Evolutionary conservation across 306 rosid genomes (phyloP).

Genomic region (Prunus kanzakura): DNA sequence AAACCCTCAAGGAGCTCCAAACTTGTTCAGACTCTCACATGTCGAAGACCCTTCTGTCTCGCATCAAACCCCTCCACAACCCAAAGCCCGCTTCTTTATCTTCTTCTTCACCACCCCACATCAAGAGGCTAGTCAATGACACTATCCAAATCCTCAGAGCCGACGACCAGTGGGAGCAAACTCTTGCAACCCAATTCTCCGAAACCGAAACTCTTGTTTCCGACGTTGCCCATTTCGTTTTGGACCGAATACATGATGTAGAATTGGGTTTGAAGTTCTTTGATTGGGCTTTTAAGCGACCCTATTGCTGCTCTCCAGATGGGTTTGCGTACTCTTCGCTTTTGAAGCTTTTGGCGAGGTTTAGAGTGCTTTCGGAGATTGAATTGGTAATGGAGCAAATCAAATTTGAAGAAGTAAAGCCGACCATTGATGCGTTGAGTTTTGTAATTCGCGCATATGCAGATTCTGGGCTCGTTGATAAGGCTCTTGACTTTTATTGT

Average conservation of each 20-base stretch:
- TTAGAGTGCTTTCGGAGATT: slow-evolving; percentile 50
- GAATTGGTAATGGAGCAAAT: slow-evolving; percentile 41
- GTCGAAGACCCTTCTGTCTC: slow-evolving; percentile 68
- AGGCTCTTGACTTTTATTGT: slow-evolving; percentile 46
- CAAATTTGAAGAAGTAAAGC: slow-evolving; percentile 39
- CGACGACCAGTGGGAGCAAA: slow-evolving; percentile 44
- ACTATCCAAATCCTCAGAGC: slow-evolving; percentile 55
- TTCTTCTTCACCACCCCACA: slow-evolving; percentile 21
- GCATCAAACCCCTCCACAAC: slow-evolving; percentile 52
- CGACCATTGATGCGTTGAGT: slow-evolving; percentile 52
- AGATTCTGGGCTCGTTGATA: slow-evolving; percentile 54
- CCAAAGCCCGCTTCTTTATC: slow-evolving; percentile 15
- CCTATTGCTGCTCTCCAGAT: slow-evolving; percentile 43
- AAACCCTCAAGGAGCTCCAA: not conserved
- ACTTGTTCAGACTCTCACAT: slow-evolving; percentile 18
- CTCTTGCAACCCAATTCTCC: slow-evolving; percentile 50
- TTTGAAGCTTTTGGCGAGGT: slow-evolving; percentile 58
- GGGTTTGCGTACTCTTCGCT: slow-evolving; percentile 62
- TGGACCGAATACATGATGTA: slow-evolving; percentile 53
- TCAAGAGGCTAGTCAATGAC: slow-evolving; percentile 40
- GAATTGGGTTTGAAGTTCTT: slow-evolving; percentile 70
- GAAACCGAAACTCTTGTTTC: slow-evolving; percentile 48
- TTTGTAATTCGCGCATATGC: slow-evolving; percentile 44
- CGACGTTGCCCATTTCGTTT: slow-evolving; percentile 69
- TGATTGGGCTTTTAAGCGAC: slow-evolving; percentile 54